phyloP scores from a whole-genome alignment of 176 grass and related monocot species.

The Eragrostis nindensis region DNA sequence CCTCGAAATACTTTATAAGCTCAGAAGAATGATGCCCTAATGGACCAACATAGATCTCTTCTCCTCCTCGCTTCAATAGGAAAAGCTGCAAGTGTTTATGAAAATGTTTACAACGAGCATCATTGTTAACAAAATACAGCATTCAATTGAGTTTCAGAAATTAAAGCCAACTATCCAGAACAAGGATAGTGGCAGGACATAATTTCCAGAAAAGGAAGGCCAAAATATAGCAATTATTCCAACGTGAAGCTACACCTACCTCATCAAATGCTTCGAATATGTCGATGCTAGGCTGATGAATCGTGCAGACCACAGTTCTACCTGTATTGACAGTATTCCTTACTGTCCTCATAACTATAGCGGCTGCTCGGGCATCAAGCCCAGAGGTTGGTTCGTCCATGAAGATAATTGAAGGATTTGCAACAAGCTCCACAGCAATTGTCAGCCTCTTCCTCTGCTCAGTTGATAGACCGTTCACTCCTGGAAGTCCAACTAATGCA shows the following conservation, averaged over 20 bases:
- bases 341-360: slow-evolving; percentile 90
- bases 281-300: slow-evolving; percentile 96
- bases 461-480: slow-evolving; percentile 82
- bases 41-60: slow-evolving; percentile 95
- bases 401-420: slow-evolving; percentile 90
- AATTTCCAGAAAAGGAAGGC: background rate
- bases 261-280: slow-evolving; percentile 99
- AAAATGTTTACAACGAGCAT: background rate
- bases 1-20: slow-evolving; percentile 90
- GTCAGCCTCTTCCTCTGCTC: slow-evolving; percentile 91
- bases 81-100: slow-evolving; percentile 66
- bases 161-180: too few relatives aligned
- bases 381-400: slow-evolving; percentile 95
- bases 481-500: slow-evolving; percentile 77
- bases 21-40: slow-evolving; percentile 72
- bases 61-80: slow-evolving; percentile 84
- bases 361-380: slow-evolving; percentile 87
- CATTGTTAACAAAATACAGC: too few relatives aligned
- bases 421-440: slow-evolving; percentile 89
- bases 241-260: slow-evolving; percentile 38
- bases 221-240: background rate
- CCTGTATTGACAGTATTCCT: slow-evolving; percentile 89
- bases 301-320: slow-evolving; percentile 91
- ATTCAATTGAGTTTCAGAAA: too few relatives aligned
- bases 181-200: too few relatives aligned